A percentile compares a stretch with the other conserved stretches of the same genome.
phyloP scores from a whole-genome alignment of 1,284 basidiomycete species.

The Puccinia horiana region DNA sequence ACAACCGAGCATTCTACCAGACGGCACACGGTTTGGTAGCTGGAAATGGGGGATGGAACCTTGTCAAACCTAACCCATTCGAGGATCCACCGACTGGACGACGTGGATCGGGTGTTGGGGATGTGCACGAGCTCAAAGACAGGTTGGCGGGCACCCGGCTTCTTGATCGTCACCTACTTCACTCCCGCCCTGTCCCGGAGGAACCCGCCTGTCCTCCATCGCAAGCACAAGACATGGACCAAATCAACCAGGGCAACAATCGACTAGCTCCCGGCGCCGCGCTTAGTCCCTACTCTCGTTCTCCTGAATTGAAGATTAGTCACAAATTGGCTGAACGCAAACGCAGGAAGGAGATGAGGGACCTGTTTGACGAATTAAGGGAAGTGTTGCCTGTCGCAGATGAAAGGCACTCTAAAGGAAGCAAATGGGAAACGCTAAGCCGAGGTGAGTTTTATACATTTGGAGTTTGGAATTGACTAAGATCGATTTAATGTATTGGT shows the following conservation, averaged over 20 bases:
- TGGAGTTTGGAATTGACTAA: no score
- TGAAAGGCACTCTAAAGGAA: slow-evolving; percentile 77
- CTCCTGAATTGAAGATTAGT: slow-evolving; percentile 84
- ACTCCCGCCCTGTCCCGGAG: slow-evolving; percentile 10
- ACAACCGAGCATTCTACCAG: background rate
- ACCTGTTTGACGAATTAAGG: slow-evolving; percentile 87
- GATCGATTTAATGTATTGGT: slow-evolving; percentile 52
- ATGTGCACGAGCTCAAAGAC: slow-evolving; percentile 18
- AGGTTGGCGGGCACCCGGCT: slow-evolving; percentile 2
- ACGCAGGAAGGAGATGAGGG: slow-evolving; percentile 94
- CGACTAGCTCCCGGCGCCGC: background rate
- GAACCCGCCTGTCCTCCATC: background rate
- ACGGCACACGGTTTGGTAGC: background rate
- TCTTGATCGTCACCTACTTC: background rate
- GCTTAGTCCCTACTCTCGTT: slow-evolving; percentile 81
- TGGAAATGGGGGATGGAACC: background rate
- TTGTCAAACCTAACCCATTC: background rate
- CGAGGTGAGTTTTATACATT: slow-evolving; percentile 66
- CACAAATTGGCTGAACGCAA: slow-evolving; percentile 94
- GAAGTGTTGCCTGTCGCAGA: slow-evolving; percentile 80
- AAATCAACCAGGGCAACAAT: background rate
- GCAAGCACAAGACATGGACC: background rate
- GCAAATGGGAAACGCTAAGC: slow-evolving; percentile 93
- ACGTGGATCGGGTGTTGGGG: slow-evolving; percentile 5
- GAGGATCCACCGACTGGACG: background rate